Evolutionary conservation across 305 asterid genomes (phyloP), one percentile per base, ranked within the genome.

Genomic region (Fraxinus platypoda): DNA sequence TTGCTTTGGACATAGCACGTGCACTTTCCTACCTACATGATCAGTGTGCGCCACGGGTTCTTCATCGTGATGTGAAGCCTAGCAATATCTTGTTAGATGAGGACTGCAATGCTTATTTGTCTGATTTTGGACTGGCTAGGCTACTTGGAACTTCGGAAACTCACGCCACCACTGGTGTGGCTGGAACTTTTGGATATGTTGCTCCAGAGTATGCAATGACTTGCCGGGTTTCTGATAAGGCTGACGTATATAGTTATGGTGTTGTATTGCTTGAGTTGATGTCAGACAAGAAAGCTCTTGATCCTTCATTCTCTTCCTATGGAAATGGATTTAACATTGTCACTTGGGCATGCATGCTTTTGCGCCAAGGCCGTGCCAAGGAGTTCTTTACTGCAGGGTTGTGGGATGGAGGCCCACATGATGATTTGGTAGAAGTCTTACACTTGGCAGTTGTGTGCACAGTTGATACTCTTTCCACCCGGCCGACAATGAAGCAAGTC

Each of bases 121-220:
- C 99, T 0, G 99, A 94, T 84, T 95, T 95, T 76, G 98, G 99
- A 21, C 87, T 95, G 62, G 98, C 99, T 41, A 59, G 97, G 84
- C 90, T 94, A 37, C 88, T 94, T 46, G 97, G 97, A 28, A 90
- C 97, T 1, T 93, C 99, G 0, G 98, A 94, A 70, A 95, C 99
- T 1, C 98, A 94, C 19, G 98, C 98, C 31, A 92, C 99, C 0
- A 95, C 99, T 0, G 96, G 97, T 2, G 98, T 95, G 71, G 97
- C 97, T 0, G 98, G 99, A 59, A 95, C 99, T 4, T 94, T 94
- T 9, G 99, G 99, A 6, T 95, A 95, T 35, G 97, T 95, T 4
- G 99, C 98, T 13, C 99, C 99, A 0, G 99, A 95, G 74, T 95
- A 95, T 76, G 99, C 99, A 1, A 90, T 92, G 97, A 93, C 97